A percentile compares a stretch with the other conserved stretches of the same genome.
Conservation (phyloP, 345 rosid species). For the Arabis hirsuta region DNA sequence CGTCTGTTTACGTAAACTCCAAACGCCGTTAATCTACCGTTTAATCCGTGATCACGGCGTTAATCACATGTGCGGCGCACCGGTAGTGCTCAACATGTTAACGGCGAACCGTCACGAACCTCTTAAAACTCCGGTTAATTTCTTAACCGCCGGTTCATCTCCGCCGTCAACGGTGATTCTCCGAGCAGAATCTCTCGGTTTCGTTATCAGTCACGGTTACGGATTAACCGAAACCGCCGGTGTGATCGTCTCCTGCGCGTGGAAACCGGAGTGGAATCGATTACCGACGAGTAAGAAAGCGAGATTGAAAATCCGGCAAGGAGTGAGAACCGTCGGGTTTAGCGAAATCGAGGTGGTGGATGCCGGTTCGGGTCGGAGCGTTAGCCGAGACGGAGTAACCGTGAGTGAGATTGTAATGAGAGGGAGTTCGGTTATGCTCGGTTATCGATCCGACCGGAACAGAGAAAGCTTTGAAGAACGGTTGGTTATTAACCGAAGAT, state of each 20-base stretch:
- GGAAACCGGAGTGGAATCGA: slow-evolving; percentile 77
- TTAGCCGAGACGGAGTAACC: slow-evolving; percentile 56
- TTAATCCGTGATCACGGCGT: slow-evolving; percentile 61
- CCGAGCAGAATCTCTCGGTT: slow-evolving; percentile 69
- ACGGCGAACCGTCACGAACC: slow-evolving; percentile 44
- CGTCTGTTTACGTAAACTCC: slow-evolving; percentile 73
- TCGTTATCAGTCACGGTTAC: slow-evolving; percentile 70
- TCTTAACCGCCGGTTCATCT: slow-evolving; percentile 84
- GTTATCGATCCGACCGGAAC: slow-evolving; percentile 68
- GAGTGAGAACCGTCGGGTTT: slow-evolving; percentile 54
- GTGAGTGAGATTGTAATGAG: slow-evolving; percentile 67
- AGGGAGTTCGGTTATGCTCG: slow-evolving; percentile 73
- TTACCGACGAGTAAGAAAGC: slow-evolving; percentile 62
- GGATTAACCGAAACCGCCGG: slow-evolving; percentile 81
- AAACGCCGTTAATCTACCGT: slow-evolving; percentile 52
- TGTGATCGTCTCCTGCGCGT: slow-evolving; percentile 60
- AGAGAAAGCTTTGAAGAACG: slow-evolving; percentile 52
- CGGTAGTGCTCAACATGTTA: slow-evolving; percentile 80
- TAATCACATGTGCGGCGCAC: slow-evolving; percentile 92
- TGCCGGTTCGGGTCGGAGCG: slow-evolving; percentile 50
- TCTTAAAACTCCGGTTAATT: slow-evolving; percentile 54
- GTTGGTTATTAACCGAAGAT: slow-evolving; percentile 75
- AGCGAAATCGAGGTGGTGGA: slow-evolving; percentile 58
- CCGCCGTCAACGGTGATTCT: slow-evolving; percentile 62
- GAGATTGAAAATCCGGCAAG: slow-evolving; percentile 73